Evolutionary conservation across 2,329 filamentous ascomycete genomes (phyloP), one percentile per base, ranked within the genome.

Genomic region (Sporothrix brasiliensis): DNA sequence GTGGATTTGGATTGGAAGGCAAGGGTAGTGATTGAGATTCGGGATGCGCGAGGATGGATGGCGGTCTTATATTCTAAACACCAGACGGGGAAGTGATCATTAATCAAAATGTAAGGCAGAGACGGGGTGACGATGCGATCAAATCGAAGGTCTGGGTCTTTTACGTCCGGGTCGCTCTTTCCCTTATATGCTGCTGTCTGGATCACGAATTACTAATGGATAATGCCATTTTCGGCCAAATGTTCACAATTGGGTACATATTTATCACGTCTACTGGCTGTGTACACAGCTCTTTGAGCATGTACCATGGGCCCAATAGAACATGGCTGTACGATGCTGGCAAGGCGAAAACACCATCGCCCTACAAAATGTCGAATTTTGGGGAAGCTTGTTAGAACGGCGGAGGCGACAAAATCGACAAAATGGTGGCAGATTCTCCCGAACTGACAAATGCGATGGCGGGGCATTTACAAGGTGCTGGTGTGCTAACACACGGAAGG

Each of bases 341-440:
- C 16, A 41, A 24, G 30, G n/a, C 4, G 14, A 71, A 69, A 52
- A 44, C 70, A 71, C 63, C 70, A 71, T 71, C n/a, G 41, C 61
- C 24, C 11, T 50, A 9, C 13, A 44, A 67, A 69, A 71, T 69
- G 70, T 71, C 67, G 67, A 71, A 63, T 41, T 63, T 41, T 14
- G 53, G 52, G 66, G 58, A 34, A 54, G 16, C 47, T 21, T 47
- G 49, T 10, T 27, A 21, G 24, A 34, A 52, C 5, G 34, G 65
- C 30, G 13, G 65, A 41, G 65, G 34, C n/a, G 34, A 24, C 39
- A 4, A 44, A 66, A 66, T 52, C n/a, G 34, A 24, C 39, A 4
- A 44, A 66, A 66, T 52, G 61, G 61, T 27, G 50, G 21, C 66
- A 56, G 39, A 41, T 50, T 60, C 44, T 24, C 27, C 54, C 30